Evolutionary conservation across 1,139 yeast genomes (phyloP).

Genomic region (Meyerozyma smithsonii): DNA sequence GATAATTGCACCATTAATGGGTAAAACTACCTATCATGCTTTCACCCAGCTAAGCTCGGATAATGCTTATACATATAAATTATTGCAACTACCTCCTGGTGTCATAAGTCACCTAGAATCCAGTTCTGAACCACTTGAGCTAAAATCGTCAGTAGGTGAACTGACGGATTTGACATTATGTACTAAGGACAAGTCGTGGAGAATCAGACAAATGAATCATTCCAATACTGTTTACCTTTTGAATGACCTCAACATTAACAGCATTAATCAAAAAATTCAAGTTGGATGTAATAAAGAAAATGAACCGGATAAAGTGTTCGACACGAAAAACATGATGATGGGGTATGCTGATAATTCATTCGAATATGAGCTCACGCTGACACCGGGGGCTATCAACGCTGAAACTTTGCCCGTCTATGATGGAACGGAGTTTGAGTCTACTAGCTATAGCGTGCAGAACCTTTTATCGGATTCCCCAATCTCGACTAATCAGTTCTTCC

Average conservation of each 20-base stretch:
- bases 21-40: conserved; percentile 11
- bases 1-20: background rate
- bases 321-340: conserved; percentile 17
- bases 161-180: conserved; percentile 56
- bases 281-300: conserved; percentile 2
- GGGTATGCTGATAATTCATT: conserved; percentile 42
- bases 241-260: conserved; percentile 24
- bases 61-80: conserved; percentile 36
- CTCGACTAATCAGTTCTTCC: conserved; percentile 50
- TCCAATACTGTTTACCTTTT: conserved; percentile 71
- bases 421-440: conserved; percentile 16
- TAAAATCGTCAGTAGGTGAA: conserved; percentile 42
- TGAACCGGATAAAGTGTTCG: background rate
- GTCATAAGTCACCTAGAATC: conserved; percentile 26
- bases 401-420: conserved; percentile 45
- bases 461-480: conserved; percentile 48
- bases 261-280: conserved; percentile 7
- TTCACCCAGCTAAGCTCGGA: conserved; percentile 25
- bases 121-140: conserved; percentile 23
- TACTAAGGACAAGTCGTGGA: conserved; percentile 54
- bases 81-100: conserved; percentile 59
- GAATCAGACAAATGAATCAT: conserved; percentile 75
- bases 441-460: conserved; percentile 24
- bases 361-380: conserved; percentile 46
- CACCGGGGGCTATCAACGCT: conserved; percentile 42